Base-by-base conservation (phyloP, 2,329 filamentous ascomycete species). In the Aphanocladium album region DNA sequence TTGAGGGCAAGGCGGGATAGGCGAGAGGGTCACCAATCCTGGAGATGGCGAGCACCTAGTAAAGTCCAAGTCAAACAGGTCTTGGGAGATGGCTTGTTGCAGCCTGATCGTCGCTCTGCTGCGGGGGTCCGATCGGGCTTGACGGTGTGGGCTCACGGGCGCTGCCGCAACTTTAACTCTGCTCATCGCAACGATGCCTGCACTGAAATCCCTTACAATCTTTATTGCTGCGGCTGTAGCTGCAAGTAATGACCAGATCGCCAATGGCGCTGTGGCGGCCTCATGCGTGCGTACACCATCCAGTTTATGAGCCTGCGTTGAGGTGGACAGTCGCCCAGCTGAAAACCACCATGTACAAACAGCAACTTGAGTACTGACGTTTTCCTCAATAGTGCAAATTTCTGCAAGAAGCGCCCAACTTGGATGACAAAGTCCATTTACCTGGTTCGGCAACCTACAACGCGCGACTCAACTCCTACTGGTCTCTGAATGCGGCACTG, bases 391-490 rank as follows among this genome's bases (percentile, higher is more conserved):
- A 25, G 49, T 52, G 49, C 27, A 5, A 35, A 52, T 17, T 19
- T 1, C 49, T 52, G 3, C n/a, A 37, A 16, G 30, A 17, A 16
- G 2, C 30, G 9, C n/a, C 49, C 19, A 11, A 2, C 1, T 23
- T 37, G n/a, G 49, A 52, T 52, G 49, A 30, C 9, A 51, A 52
- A 11, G 19, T 37, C 4, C 19, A 52, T n/a, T 52, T 37, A n/a
- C 49, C 49, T 17, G 14, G 12, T 17, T 52, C 33, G 8, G 12
- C n/a, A 37, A 21, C 49, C 5, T 68, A 68, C 62, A 51, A 61
- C 37, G 50, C 56, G 5, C 63, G 67, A 41, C 64, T 63, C 21
- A 17, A 62, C 19, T 66, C 67, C 14, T 69, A 69, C 60, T 70
- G 67, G 23, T 69, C 67, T 4, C 54, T 66, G 21, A 66, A 63